Base-by-base conservation (phyloP, 2,329 filamentous ascomycete genomes). In the Colletotrichum costaricense region DNA sequence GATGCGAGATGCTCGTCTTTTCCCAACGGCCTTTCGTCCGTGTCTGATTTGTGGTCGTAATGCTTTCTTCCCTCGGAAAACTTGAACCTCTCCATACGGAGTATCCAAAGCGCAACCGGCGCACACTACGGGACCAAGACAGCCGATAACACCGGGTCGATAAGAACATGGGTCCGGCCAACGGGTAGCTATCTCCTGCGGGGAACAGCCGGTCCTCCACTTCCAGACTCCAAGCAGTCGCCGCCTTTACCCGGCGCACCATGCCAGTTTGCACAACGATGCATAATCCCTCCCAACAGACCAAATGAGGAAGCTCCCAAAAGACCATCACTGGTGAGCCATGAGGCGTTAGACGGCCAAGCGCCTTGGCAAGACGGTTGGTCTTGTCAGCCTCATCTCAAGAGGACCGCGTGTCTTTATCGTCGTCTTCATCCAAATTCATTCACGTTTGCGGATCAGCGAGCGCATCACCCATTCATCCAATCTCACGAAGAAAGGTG, bases 141-240 rank as follows among this genome's bases (percentile, higher is more conserved):
- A 28, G 6, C 46, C 6, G 30, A 49, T 19, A 26, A 49, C 19
- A 26, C 24, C 4, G 35, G 24, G 4, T 24, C n/a, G 59, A 55
- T 60, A 59, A 22, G 9, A 24, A 19, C 55, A 62, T 16, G 54
- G 58, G 58, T 69, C 57, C 9, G 19, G 22, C 16, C 9, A 11
- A 6, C 70, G 70, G 70, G 46, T 73, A 66, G 67, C 60, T 73
- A 73, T 73, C 70, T 70, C 35, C 33, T 28, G 70, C 60, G 67
- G 70, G 69, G 33, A 59, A 72, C 30, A 24, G 22, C 60, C 46
- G 30, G 14, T 42, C 35, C 35, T 42, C 35, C 35, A 42, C 14
- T 42, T 42, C 35, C 14, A 42, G 14, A 16, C 14, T 64, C 60
- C 12, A 26, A 56, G 16, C 4, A 5, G 28, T 70, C 56, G 67